Base-by-base conservation (phyloP, 2,329 filamentous ascomycete species). In the Dothistroma pini region DNA sequence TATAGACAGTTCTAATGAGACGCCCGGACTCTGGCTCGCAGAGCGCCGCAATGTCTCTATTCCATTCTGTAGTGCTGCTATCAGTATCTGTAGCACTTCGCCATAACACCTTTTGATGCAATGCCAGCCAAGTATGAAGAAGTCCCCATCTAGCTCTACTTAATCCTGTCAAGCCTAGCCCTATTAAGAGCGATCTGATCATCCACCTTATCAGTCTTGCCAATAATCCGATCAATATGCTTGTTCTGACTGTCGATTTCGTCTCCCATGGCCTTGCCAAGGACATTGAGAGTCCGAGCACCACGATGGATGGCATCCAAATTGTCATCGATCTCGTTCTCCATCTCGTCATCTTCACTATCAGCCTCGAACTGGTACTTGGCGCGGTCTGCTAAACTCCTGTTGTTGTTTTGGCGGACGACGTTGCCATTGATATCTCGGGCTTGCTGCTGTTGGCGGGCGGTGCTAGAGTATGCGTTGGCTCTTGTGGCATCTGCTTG, bases 361-460 rank as follows among this genome's bases (percentile, higher is more conserved):
- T 90, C 88, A n/a, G 86, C 87, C 69, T 93, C 89, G 65, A 95
- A 88, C 66, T 89, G 87, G 69, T 89, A 95, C 73, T 91, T 93
- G 14, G 82, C 83, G 54, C 85, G 80, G 69, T 90, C 87, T 1
- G 83, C 83, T 54, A 86, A 77, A 66, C 75, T 84, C 19, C 60
- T 68, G 44, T 59, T 81, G 32, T 82, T 81, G 64, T 82, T 80
- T 57, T 82, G 82, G 67, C 80, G 83, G 31, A 80, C 82, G 1
- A 82, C 60, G 60, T 71, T 82, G 62, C 69, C 70, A 41, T 70
- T 70, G 16, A 76, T 34, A 21, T 81, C 78, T 25, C 86, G 82
- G 19, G 86, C 86, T 10, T 85, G 76, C 52, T 90, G 87, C 61
- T 92, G 87, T 61, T 81, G 72, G 35, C 87, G 83, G 69, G 90